Base-by-base conservation (phyloP, 2,329 filamentous ascomycete species). In the Graphilbum fragrans region DNA sequence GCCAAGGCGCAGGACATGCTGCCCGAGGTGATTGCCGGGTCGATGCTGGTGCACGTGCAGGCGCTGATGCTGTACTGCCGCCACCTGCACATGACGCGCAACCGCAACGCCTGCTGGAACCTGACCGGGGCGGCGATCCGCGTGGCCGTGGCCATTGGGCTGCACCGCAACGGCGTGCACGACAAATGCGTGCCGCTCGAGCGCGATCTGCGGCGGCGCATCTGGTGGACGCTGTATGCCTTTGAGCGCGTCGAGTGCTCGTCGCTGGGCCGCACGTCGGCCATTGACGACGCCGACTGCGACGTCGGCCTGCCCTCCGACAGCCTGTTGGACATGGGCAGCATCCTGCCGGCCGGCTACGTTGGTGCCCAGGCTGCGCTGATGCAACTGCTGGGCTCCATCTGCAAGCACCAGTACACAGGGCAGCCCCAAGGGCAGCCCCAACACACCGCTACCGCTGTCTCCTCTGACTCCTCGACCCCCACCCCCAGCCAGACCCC, bases 171-270 rank as follows among this genome's bases (percentile, higher is more conserved):
- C 43, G 38, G 42, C 31, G 34, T 32, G 16, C 39, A 43, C 27
- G 25, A 31, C 20, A 41, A 29, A 12, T 40, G 43, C 1, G 55
- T 52, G 16, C 62, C 69, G 36, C 36, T 52, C 2, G 49, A 54
- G 29, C 48, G 50, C n/a, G 49, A 54, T 36, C 48, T 55, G 17
- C 51, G 54, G 10, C 54, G 55, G 27, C 47, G 53, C 18, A 47
- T 57, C 17, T 58, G 55, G 55, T 57, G 55, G 54, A 57, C 56
- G 6, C 29, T 58, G 31, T 57, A 56, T 41, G 49, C 47, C n/a
- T 58, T 52, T 41, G 56, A 58, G 38, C 55, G 55, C 37, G 52
- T 55, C 33, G 48, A 57, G 17, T 57, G 55, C 44, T 55, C 53
- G 33, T 52, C 52, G 16, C 47, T 58, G 9, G 56, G 56, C 12